These are phyloP conservation scores for Epichloe coenophiala DNA, from an alignment of 2,329 filamentous ascomycete species.

Conservation along the genomic window DNA sequence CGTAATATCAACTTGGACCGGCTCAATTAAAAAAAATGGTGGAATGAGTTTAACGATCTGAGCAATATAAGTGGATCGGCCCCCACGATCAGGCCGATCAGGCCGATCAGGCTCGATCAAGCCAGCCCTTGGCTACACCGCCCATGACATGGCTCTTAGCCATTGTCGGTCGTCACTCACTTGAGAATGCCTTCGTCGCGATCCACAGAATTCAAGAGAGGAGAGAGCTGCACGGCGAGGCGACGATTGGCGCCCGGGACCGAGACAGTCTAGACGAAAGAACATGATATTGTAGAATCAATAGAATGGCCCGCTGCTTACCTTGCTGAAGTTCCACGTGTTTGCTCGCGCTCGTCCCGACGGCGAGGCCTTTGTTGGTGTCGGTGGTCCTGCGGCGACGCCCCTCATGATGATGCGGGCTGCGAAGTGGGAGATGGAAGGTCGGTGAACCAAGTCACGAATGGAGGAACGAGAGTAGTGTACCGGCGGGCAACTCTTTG, in stretches of 20 bases:
- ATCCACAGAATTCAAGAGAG: neutral
- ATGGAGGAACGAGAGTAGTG: no score
- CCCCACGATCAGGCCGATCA: neutral
- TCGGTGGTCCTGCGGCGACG: constrained; percentile 22
- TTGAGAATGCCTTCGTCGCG: neutral
- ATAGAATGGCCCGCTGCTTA: constrained; percentile 10
- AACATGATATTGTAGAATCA: neutral
- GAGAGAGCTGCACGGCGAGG: neutral
- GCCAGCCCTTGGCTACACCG: neutral
- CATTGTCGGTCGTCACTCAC: neutral
- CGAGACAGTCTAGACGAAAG: neutral
- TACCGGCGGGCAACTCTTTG: no score
- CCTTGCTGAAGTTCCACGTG: constrained; percentile 29
- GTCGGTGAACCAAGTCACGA: neutral
- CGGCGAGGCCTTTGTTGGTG: constrained; percentile 12
- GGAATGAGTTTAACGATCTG: neutral
- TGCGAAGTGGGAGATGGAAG: neutral
- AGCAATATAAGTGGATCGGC: neutral
- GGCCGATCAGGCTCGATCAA: neutral
- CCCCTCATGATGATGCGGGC: constrained; percentile 11
- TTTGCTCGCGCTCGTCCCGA: constrained; percentile 20
- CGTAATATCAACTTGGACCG: neutral
- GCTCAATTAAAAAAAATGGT: neutral
- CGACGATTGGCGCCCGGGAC: neutral
- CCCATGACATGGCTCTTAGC: neutral